Evolutionary conservation across 495 filamentous ascomycete species (phyloP), one percentile per base, ranked within the genome.

Genomic region (Chlorociboria aeruginascens): DNA sequence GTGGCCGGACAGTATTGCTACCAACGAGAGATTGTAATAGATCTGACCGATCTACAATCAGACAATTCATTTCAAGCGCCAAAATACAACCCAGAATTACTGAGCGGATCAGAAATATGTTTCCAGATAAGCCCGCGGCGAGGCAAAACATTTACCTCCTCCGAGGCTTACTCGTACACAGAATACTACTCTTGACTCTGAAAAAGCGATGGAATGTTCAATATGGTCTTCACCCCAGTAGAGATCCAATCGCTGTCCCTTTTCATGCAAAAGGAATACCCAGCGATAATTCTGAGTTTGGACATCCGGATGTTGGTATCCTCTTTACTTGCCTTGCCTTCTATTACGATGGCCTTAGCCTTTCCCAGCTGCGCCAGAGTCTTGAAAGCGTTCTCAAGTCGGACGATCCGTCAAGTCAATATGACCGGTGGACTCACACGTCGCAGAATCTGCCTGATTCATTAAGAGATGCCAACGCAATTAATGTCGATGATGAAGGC

Each of bases 321-420:
- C 46, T 67, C 0, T 51, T 72, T 1, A 71, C 69, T 1, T 66
- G 58, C 41, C 53, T 72, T 0, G 52, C 65, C 11, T 69, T 65
- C 53, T 72, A 72, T 46, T 71, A 68, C 41, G 45, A 52, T 6
- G 69, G 69, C 0, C 49, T 72, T 0, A 50, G 32, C 38, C 6
- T 63, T 1, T 3, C 16, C 0, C 66, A 71, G 36, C 50, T 72
- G 16, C 55, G 57, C 8, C 53, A 63, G 29, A 54, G 48, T 8
- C 57, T 72, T 1, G 46, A 62, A 30, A 54, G 61, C 34, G 46
- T 72, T 8, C 39, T 61, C 20, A 65, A 63, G 43, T 71, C 73
- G 4, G 73, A 77, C 48, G 72, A 79, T 30, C 70, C 74, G 3
- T 60, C 64, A 0, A 57, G 55, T 16, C 65, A 68, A 29, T 77